Evolutionary conservation across 768 basidiomycete genomes (phyloP).

Genomic region (Chalciporus chontae): DNA sequence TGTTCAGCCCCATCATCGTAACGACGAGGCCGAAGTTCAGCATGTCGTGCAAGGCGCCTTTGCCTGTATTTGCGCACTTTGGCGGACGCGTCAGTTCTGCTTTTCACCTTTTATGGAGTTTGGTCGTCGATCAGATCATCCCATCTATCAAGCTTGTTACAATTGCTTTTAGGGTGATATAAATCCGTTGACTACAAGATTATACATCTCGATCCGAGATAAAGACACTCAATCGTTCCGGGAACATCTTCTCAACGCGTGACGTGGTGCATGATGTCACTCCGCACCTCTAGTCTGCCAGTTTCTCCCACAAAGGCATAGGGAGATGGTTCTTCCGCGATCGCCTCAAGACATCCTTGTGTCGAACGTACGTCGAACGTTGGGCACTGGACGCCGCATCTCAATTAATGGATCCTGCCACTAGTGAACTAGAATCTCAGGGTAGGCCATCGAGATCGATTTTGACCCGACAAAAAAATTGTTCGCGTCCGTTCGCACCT

Average conservation of each 20-base stretch:
- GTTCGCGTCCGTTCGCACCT: slow-evolving; percentile 4
- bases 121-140: neutral
- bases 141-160: neutral
- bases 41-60: too few species aligned
- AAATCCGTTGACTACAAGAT: neutral
- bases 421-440: slow-evolving; percentile 3
- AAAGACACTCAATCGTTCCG: neutral
- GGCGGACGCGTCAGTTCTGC: too few species aligned
- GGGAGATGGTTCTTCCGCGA: slow-evolving; percentile 13
- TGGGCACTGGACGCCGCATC: neutral
- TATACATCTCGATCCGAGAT: neutral
- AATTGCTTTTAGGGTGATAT: neutral
- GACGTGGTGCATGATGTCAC: slow-evolving; percentile 9
- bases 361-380: slow-evolving; percentile 9
- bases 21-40: neutral
- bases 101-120: neutral
- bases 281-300: neutral
- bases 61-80: too few species aligned
- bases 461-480: slow-evolving; percentile 10
- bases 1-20: neutral
- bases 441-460: slow-evolving; percentile 13
- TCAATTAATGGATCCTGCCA: slow-evolving; percentile 22
- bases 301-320: slow-evolving; percentile 12
- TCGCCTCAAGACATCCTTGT: slow-evolving; percentile 28
- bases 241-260: neutral